A percentile compares a stretch with the other conserved stretches of the same genome.
phyloP scores from a whole-genome alignment of 2,329 filamentous ascomycete genomes.

The Orbilia javanica region DNA sequence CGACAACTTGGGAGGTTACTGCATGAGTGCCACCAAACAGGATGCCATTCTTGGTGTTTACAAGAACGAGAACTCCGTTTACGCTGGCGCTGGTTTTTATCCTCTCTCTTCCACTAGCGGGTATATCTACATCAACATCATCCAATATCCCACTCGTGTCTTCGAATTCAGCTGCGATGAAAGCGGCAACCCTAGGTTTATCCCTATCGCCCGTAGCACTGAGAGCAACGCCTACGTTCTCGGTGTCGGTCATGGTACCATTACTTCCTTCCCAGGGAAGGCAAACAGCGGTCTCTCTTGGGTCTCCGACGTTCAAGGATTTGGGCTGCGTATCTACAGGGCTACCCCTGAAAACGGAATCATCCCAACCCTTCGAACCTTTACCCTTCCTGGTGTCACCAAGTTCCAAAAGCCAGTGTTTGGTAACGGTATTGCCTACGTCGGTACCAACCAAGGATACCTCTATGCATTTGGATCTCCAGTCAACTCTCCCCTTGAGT shows the following conservation, averaged over 20 bases:
- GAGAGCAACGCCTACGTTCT: slow-evolving; percentile 70
- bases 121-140: slow-evolving; percentile 70
- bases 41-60: slow-evolving; percentile 67
- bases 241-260: slow-evolving; percentile 72
- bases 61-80: slow-evolving; percentile 69
- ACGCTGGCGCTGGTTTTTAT: slow-evolving; percentile 68
- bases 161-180: slow-evolving; percentile 72
- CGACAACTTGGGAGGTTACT: slow-evolving; percentile 69
- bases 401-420: slow-evolving; percentile 74
- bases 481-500: slow-evolving; percentile 71
- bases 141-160: slow-evolving; percentile 70
- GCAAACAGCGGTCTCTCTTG: slow-evolving; percentile 72
- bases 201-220: slow-evolving; percentile 69
- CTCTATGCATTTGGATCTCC: slow-evolving; percentile 72
- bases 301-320: slow-evolving; percentile 71
- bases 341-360: slow-evolving; percentile 68
- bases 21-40: slow-evolving; percentile 66
- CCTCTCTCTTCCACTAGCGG: slow-evolving; percentile 66
- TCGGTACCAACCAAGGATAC: slow-evolving; percentile 70
- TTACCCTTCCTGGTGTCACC: slow-evolving; percentile 69
- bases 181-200: slow-evolving; percentile 69
- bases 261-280: slow-evolving; percentile 70
- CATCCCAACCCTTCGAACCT: slow-evolving; percentile 69
- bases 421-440: slow-evolving; percentile 71
- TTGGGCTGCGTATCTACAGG: slow-evolving; percentile 70